phyloP scores from a whole-genome alignment of 2,329 filamentous ascomycete species.

The Aureobasidium sp. region DNA sequence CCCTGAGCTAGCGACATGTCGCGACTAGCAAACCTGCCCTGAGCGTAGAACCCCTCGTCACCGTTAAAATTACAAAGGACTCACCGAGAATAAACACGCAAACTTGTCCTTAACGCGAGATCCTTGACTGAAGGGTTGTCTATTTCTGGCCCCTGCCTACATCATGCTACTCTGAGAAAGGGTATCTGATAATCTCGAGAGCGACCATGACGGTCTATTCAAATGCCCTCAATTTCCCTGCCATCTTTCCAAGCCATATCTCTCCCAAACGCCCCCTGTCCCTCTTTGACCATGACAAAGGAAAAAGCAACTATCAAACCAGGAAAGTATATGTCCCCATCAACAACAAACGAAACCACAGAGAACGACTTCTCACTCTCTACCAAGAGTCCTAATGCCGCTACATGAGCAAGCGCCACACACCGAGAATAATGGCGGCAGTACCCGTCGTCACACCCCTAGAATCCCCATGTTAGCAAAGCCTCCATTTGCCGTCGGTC shows the following conservation, averaged over 20 bases:
- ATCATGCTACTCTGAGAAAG: not conserved
- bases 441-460: slow-evolving; percentile 61
- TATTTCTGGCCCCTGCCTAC: not conserved
- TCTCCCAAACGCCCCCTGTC: not conserved
- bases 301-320: not conserved
- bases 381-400: not conserved
- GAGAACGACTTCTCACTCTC: not conserved
- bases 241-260: not conserved
- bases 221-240: slow-evolving; percentile 3
- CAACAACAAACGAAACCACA: slow-evolving; percentile 3
- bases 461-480: slow-evolving; percentile 10
- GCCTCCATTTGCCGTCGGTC: not conserved
- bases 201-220: not conserved
- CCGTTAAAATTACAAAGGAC: slow-evolving; percentile 1
- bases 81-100: not conserved
- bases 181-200: slow-evolving; percentile 3
- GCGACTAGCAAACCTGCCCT: not conserved
- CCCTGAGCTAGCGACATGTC: not conserved
- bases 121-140: not conserved
- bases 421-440: slow-evolving; percentile 59
- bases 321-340: not conserved
- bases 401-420: slow-evolving; percentile 60
- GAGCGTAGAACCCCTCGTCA: not conserved
- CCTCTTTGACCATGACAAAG: not conserved
- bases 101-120: not conserved